phyloP scores from a whole-genome alignment of 305 asterid species.

The Solanum chacoense region DNA sequence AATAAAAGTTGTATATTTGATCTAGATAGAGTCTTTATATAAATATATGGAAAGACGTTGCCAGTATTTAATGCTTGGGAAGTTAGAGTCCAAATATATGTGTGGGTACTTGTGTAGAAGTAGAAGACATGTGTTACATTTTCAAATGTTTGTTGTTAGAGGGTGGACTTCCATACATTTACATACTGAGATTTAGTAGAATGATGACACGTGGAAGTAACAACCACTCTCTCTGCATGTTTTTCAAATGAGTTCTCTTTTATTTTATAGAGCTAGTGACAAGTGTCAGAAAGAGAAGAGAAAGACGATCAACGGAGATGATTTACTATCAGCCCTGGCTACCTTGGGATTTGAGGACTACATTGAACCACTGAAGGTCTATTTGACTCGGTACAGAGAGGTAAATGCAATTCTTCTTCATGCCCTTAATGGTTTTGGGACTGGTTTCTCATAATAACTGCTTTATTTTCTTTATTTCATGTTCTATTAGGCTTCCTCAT shows the following conservation, averaged over 20 bases:
- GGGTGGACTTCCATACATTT: background rate
- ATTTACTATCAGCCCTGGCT: slow-evolving; percentile 34
- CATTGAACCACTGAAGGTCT: slow-evolving; percentile 25
- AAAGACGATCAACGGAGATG: slow-evolving; percentile 35
- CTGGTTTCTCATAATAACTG: background rate
- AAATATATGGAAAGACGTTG: background rate
- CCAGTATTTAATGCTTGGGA: background rate
- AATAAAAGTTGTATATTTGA: background rate
- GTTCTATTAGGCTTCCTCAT: background rate
- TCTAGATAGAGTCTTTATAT: background rate
- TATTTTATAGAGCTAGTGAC: slow-evolving; percentile 26
- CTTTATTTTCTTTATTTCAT: background rate
- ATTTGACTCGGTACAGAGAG: slow-evolving; percentile 34
- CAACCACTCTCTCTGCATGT: background rate
- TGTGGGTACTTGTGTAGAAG: background rate
- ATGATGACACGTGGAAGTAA: background rate
- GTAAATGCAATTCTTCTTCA: slow-evolving; percentile 5
- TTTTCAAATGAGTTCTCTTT: background rate
- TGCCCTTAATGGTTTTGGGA: background rate
- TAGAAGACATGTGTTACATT: background rate
- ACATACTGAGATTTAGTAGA: background rate
- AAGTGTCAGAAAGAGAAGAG: slow-evolving; percentile 38
- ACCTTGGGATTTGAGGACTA: slow-evolving; percentile 37
- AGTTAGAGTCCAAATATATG: background rate
- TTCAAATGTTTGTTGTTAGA: background rate